Evolutionary conservation across 1,284 basidiomycete genomes (phyloP).

Genomic region (Hymenochaete sp.): DNA sequence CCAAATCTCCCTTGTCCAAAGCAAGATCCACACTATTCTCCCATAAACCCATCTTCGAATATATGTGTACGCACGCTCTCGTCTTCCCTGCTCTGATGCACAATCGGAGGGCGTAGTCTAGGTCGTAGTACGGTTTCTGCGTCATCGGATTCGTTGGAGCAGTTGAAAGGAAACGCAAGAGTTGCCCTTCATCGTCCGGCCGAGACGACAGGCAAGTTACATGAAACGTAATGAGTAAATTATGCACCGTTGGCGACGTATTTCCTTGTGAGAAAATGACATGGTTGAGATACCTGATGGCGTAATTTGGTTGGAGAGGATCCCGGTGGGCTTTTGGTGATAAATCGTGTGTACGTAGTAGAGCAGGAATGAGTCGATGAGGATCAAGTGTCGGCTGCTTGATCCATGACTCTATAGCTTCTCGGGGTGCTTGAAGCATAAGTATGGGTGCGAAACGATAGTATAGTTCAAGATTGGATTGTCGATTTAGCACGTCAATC

Average conservation of each 20-base stretch:
- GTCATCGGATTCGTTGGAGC: conserved; percentile 79
- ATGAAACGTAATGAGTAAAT: conserved; percentile 86
- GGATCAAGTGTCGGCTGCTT: conserved; percentile 76
- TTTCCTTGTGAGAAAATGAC: conserved; percentile 74
- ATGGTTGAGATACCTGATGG: conserved; percentile 81
- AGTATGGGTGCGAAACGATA: conserved; percentile 89
- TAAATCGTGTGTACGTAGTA: conserved; percentile 72
- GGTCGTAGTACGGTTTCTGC: conserved; percentile 87
- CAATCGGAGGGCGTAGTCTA: conserved; percentile 91
- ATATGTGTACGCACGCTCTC: conserved; percentile 93
- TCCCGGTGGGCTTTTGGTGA: conserved; percentile 37
- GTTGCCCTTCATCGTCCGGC: conserved; percentile 63
- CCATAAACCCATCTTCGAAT: conserved; percentile 95
- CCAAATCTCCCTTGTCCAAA: conserved; percentile 85
- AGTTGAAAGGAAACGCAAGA: conserved; percentile 81
- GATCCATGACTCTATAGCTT: conserved; percentile 89
- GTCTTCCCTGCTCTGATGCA: conserved; percentile 79
- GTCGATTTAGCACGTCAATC: conserved; percentile 78
- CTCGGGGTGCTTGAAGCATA: conserved; percentile 78
- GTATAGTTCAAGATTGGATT: conserved; percentile 81
- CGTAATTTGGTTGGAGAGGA: conserved; percentile 70
- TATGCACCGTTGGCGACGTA: conserved; percentile 85
- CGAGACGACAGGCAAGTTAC: conserved; percentile 37
- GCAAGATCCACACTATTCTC: conserved; percentile 96
- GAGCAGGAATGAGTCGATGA: conserved; percentile 80